phyloP scores from a whole-genome alignment of 495 filamentous ascomycete species.

The Cercophora samala region DNA sequence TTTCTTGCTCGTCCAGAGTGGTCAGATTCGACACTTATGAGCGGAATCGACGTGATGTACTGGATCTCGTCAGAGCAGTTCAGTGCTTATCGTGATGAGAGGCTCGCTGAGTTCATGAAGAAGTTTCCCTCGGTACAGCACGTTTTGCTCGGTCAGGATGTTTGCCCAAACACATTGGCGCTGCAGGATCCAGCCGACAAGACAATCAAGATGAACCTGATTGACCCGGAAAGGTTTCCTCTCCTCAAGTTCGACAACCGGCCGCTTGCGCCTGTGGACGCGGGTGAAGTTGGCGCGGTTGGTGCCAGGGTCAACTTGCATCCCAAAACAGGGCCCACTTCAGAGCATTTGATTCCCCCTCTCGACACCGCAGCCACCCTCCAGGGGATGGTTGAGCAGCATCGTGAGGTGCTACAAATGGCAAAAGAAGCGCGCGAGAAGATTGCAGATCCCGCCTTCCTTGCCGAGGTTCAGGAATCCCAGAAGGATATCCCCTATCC shows the following conservation, averaged over 20 bases:
- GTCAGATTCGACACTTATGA: slow-evolving; percentile 60
- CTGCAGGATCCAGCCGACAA: slow-evolving; percentile 60
- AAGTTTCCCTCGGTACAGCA: slow-evolving; percentile 61
- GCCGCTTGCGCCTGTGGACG: slow-evolving; percentile 16
- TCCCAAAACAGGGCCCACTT: slow-evolving; percentile 57
- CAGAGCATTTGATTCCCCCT: slow-evolving; percentile 44
- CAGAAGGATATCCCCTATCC: slow-evolving; percentile 59
- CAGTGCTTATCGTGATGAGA: slow-evolving; percentile 46
- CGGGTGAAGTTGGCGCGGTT: slow-evolving; percentile 26
- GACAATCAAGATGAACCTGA: slow-evolving; percentile 60
- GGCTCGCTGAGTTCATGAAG: slow-evolving; percentile 65
- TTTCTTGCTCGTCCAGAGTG: slow-evolving; percentile 72
- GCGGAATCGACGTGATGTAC: slow-evolving; percentile 63
- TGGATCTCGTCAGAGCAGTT: slow-evolving; percentile 78
- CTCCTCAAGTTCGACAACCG: slow-evolving; percentile 59
- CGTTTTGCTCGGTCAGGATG: slow-evolving; percentile 67
- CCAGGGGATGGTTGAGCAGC: slow-evolving; percentile 31
- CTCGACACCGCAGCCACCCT: slow-evolving; percentile 52
- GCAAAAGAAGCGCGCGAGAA: slow-evolving; percentile 46
- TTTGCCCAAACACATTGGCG: slow-evolving; percentile 67
- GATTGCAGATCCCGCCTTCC: slow-evolving; percentile 40
- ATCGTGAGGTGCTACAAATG: slow-evolving; percentile 48
- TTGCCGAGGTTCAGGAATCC: slow-evolving; percentile 36
- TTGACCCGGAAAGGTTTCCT: slow-evolving; percentile 67
- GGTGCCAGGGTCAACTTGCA: slow-evolving; percentile 59